Base-by-base conservation (phyloP, 352 stramenopile genomes). In the Globisporangium irregulare region DNA sequence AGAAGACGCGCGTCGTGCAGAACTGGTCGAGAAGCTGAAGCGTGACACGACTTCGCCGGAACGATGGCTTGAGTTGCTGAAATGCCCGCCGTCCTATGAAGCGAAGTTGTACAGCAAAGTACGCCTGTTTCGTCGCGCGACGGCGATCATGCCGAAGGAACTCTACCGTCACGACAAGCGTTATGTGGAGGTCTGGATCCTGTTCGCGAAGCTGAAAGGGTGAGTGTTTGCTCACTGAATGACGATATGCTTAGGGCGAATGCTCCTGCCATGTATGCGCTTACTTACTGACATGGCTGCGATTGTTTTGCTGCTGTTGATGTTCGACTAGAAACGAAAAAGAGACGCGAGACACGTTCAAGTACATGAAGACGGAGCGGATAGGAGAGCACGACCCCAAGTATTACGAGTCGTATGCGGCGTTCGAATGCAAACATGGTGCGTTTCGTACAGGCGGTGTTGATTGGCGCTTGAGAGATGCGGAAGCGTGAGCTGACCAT, bases 161-260 rank as follows among this genome's bases (percentile, higher is more conserved):
- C 62, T 65, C 34, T 74, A 53, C 62, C 70, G 79, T 4, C 64
- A 73, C 29, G 58, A 68, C 14, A 67, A 59, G 3, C 81, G 73
- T 51, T 91, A 83, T 63, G 83, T 77, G 41, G 79, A 91, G 59
- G 78, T 92, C n/a, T 86, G 73, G 68, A 78, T 92, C 46, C 80
- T 84, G 54, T 76, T 78, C 51, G 84, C 82, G 38, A 81, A 83
- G 55, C 48, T 87, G 36, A 74, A 77, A 69, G 75, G 78, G 78
- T 84, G 59, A 43, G 76, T 73, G 48, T 51, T 50, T 22, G 3
- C 3, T 22, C 18, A 22, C 18, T 51, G 5, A 22, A 10, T 51
- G 43, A 51, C 43, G n/a, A 18, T 7, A 7, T 51, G 18, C 43
- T 2, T 2, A 5, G 41, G 9, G 4, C 5, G 20, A 24, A 51